Conservation (phyloP, 2,329 filamentous ascomycete genomes). For the Saccharata proteae region DNA sequence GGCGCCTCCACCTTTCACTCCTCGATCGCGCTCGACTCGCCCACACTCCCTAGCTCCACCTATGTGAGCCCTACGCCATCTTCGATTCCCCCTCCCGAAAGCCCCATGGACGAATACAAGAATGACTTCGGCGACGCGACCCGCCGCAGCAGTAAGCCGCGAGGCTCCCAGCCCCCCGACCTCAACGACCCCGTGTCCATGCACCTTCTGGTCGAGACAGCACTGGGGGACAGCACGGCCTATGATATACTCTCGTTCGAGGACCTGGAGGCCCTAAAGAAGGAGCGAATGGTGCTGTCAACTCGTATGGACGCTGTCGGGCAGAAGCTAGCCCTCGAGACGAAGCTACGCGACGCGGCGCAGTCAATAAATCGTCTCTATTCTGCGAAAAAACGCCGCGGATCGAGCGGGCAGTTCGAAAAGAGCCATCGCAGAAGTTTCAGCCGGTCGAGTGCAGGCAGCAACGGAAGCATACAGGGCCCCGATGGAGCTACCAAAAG, state of each 20-base stretch:
- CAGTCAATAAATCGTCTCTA: conserved; percentile 76
- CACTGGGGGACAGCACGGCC: conserved; percentile 72
- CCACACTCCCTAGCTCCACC: conserved; percentile 3
- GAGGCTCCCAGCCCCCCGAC: conserved; percentile 19
- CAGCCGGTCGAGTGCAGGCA: conserved; percentile 31
- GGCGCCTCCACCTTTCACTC: conserved; percentile 19
- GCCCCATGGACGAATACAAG: conserved; percentile 16
- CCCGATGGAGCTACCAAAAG: conserved; percentile 40
- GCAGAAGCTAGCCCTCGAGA: conserved; percentile 76
- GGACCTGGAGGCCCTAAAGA: conserved; percentile 85
- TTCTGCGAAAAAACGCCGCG: conserved; percentile 35
- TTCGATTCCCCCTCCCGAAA: conserved; percentile 23
- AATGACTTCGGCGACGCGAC: conserved; percentile 13
- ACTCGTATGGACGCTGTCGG: conserved; percentile 71
- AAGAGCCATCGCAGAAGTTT: conserved; percentile 37
- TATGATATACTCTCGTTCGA: conserved; percentile 83
- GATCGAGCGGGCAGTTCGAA: conserved; percentile 26
- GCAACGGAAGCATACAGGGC: conserved; percentile 25
- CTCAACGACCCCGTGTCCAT: conserved; percentile 56
- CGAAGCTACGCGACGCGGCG: conserved; percentile 88
- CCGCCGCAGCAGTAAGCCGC: conserved; percentile 18
- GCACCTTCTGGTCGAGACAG: conserved; percentile 87
- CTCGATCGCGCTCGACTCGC: conserved; percentile 20
- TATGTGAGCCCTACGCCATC: conserved; percentile 12
- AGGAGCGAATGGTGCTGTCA: conserved; percentile 60